Percentiles rank a stretch among this genome's conserved stretches.
Evolutionary conservation across 805 yeast species (phyloP).

Genomic region (Wickerhamiella siamensis): DNA sequence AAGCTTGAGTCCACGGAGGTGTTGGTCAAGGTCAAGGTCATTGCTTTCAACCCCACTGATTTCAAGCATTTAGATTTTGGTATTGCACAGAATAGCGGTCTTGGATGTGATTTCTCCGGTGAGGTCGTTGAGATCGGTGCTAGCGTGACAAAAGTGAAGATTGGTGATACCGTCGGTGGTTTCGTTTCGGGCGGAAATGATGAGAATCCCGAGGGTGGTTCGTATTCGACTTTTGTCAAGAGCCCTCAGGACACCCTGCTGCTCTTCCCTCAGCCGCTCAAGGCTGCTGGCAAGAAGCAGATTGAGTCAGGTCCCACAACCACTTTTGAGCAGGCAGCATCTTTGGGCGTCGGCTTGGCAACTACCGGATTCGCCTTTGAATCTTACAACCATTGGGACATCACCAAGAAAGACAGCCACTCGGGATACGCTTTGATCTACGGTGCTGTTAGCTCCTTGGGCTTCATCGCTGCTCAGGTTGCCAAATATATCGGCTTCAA

Average conservation of each 20-base stretch:
- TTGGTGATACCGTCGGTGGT: conserved; percentile 58
- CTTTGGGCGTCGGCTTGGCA: conserved; percentile 36
- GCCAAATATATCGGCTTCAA: conserved; percentile 35
- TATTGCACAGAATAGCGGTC: conserved; percentile 87
- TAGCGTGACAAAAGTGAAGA: conserved; percentile 52
- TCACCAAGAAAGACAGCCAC: conserved; percentile 21
- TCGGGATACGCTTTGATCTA: conserved; percentile 15
- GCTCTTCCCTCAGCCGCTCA: conserved; percentile 37
- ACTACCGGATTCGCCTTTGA: conserved; percentile 33
- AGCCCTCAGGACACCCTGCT: conserved; percentile 85
- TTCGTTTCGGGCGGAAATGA: conserved; percentile 63
- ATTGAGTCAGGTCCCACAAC: conserved; percentile 29
- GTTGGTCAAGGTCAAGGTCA: conserved; percentile 65
- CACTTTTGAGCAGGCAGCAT: conserved; percentile 52
- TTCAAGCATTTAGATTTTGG: conserved; percentile 57
- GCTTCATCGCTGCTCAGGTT: conserved; percentile 41
- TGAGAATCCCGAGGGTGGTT: conserved; percentile 81
- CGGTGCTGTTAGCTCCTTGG: conserved; percentile 49
- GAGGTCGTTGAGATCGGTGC: conserved; percentile 58
- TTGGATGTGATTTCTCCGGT: conserved; percentile 61
- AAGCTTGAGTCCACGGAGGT: conserved; percentile 51
- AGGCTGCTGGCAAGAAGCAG: conserved; percentile 31
- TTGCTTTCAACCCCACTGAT: conserved; percentile 92
- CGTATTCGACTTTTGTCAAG: conserved; percentile 81
- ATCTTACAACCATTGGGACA: conserved; percentile 18